Evolutionary conservation across 192 early-diverging fungal species (phyloP).

Genomic region (Coemansia sp.): DNA sequence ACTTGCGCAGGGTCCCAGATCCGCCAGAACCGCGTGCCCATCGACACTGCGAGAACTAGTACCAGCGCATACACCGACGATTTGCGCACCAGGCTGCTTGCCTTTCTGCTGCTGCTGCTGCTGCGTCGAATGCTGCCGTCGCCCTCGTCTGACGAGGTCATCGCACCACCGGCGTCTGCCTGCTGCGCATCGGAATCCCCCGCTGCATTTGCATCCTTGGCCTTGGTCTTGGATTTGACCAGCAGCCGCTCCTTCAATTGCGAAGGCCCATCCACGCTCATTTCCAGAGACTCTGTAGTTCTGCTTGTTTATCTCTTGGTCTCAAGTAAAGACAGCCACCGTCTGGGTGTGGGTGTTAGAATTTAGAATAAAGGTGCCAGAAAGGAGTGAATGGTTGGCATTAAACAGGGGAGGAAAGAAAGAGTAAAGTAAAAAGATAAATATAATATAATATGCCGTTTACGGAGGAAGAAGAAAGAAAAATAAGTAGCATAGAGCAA

Average conservation of each 20-base stretch:
- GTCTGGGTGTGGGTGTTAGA: too few relatives aligned
- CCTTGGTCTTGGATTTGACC: slow-evolving; percentile 9
- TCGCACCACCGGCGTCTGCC: not conserved
- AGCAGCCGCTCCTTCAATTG: slow-evolving; percentile 17
- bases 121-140: not conserved
- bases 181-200: not conserved
- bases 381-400: not conserved
- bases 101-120: not conserved
- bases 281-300: not conserved
- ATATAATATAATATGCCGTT: not conserved
- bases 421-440: slow-evolving; percentile 6
- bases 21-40: slow-evolving; percentile 68
- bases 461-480: not conserved
- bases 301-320: too few relatives aligned
- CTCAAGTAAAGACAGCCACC: too few relatives aligned
- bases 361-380: not conserved
- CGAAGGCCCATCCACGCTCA: slow-evolving; percentile 41
- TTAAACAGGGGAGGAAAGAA: not conserved
- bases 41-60: slow-evolving; percentile 47
- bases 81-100: slow-evolving; percentile 22
- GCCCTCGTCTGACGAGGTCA: not conserved
- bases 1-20: slow-evolving; percentile 73
- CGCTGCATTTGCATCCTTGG: not conserved
- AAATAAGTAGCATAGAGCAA: not conserved
- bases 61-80: slow-evolving; percentile 46